phyloP scores from a whole-genome alignment of 192 early-diverging fungal species.

The Coemansia sp. region DNA sequence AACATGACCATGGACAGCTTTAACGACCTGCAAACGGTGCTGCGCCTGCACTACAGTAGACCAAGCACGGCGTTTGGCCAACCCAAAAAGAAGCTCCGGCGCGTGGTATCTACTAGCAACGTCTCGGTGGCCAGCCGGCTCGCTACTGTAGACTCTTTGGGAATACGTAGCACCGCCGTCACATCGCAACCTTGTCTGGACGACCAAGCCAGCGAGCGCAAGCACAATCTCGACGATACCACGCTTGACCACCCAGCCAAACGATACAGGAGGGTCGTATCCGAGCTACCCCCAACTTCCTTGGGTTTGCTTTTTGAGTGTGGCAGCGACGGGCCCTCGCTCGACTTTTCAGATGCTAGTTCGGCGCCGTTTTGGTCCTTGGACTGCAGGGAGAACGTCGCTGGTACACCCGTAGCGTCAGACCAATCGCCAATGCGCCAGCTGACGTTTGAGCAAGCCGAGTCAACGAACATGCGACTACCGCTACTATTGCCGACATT shows the following conservation, averaged over 20 bases:
- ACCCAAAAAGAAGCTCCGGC: slow-evolving; percentile 30
- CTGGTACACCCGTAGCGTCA: not conserved
- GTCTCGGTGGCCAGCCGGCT: slow-evolving; percentile 4
- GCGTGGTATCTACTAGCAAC: slow-evolving; percentile 36
- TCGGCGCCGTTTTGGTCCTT: not conserved
- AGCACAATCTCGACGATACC: slow-evolving; percentile 11
- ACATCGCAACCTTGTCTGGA: not conserved
- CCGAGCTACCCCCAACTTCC: slow-evolving; percentile 30
- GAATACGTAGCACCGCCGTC: slow-evolving; percentile 6
- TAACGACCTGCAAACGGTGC: slow-evolving; percentile 30
- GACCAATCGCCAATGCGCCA: not conserved
- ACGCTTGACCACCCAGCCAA: slow-evolving; percentile 18
- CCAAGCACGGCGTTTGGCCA: slow-evolving; percentile 17
- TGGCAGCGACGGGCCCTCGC: not conserved
- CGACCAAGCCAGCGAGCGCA: slow-evolving; percentile 9
- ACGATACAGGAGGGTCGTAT: slow-evolving; percentile 33
- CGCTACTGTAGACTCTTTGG: slow-evolving; percentile 15
- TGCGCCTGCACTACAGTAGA: slow-evolving; percentile 40
- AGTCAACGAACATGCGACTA: not conserved
- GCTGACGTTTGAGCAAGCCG: not conserved
- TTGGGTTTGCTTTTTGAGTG: slow-evolving; percentile 4
- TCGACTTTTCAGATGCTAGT: not conserved
- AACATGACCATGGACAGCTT: slow-evolving; percentile 34
- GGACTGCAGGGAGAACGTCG: not conserved
- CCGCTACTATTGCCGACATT: not conserved